These are phyloP conservation scores for slime mould (Dictyostelium discoideum) DNA, from an alignment of 78 protist genomes.

Conservation along the genomic window dicty_2.7 NC_007088.5:5773501-5774000, in stretches of 20 bases:
- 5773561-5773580: slow-evolving; percentile 37
- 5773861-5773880: slow-evolving; percentile 79
- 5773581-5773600: slow-evolving; percentile 22
- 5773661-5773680: slow-evolving; percentile 17
- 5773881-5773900: slow-evolving; percentile 43
- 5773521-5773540: not conserved
- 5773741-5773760: slow-evolving; percentile 27
- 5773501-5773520: slow-evolving; percentile 6
- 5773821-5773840: slow-evolving; percentile 43
- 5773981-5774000: slow-evolving; percentile 7
- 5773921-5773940: slow-evolving; percentile 49
- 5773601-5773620: not conserved
- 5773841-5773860: slow-evolving; percentile 82
- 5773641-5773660: not conserved
- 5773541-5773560: slow-evolving; percentile 36
- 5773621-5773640: slow-evolving; percentile 6
- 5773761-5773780: slow-evolving; percentile 39
- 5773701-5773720: slow-evolving; percentile 48
- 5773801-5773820: slow-evolving; percentile 30
- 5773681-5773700: not conserved
- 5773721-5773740: slow-evolving; percentile 8
- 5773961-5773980: slow-evolving; percentile 72
- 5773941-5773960: slow-evolving; percentile 69
- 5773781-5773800: slow-evolving; percentile 2
- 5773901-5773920: slow-evolving; percentile 70